Conservation (phyloP, 306 rosid genomes). For the Adenanthera pavonina region DNA sequence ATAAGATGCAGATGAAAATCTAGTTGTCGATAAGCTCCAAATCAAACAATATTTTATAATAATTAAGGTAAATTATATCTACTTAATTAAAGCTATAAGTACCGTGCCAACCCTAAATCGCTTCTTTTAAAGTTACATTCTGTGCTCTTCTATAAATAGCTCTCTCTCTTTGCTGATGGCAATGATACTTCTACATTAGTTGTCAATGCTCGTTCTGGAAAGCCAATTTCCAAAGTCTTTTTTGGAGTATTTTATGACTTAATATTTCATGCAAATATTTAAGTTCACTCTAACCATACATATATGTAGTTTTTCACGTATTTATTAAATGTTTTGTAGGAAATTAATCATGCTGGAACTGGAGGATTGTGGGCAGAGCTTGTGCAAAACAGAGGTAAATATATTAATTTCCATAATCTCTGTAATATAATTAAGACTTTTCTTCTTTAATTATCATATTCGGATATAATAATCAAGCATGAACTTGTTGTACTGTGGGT, state of each 20-base stretch:
- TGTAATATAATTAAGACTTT: too few species aligned
- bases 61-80: too few species aligned
- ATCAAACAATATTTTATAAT: too few species aligned
- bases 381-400: background rate
- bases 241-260: background rate
- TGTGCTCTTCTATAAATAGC: background rate
- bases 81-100: too few species aligned
- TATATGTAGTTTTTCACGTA: background rate
- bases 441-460: too few species aligned
- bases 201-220: background rate
- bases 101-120: background rate
- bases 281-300: background rate
- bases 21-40: too few species aligned
- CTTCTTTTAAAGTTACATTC: background rate
- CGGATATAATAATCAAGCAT: background rate
- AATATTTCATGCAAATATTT: background rate
- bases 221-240: background rate
- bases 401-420: too few species aligned
- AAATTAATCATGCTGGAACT: background rate
- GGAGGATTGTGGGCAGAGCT: conserved; percentile 9
- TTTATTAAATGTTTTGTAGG: background rate
- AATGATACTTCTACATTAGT: background rate
- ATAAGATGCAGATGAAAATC: too few species aligned
- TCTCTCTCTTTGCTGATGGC: background rate
- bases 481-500: background rate